Evolutionary conservation across 176 grass and related monocot genomes (phyloP).

Genomic region (Microstegium vimineum): DNA sequence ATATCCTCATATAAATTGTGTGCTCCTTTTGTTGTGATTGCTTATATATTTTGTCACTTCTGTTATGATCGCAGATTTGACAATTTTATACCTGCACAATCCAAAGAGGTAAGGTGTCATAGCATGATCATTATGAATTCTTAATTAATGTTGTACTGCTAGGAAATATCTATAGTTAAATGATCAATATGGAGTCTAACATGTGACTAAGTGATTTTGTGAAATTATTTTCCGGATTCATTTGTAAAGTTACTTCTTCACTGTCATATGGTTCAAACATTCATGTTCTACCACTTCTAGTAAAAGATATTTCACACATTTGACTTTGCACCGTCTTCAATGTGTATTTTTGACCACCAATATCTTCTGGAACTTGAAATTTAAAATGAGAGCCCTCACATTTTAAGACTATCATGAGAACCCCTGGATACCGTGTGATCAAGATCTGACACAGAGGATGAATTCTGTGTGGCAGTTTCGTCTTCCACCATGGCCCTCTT

Average conservation of each 20-base stretch:
- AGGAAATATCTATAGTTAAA: background rate
- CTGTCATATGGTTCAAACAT: background rate
- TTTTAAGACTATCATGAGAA: background rate
- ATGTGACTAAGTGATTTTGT: background rate
- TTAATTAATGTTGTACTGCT: background rate
- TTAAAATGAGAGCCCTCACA: background rate
- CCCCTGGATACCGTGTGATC: background rate
- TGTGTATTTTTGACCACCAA: background rate
- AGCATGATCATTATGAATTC: background rate
- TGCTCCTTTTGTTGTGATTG: background rate
- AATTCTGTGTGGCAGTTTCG: background rate
- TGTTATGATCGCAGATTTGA: conserved; percentile 48
- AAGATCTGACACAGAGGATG: background rate
- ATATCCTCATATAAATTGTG: background rate
- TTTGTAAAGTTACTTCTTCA: background rate
- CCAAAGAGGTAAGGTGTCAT: conserved; percentile 49
- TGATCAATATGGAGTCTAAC: background rate
- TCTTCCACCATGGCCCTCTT: background rate
- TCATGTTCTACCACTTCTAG: background rate
- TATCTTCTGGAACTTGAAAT: background rate
- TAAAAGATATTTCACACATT: background rate
- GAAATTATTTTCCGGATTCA: background rate
- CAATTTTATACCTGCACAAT: conserved; percentile 53
- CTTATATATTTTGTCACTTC: background rate
- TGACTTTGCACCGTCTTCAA: background rate